These are phyloP conservation scores for Globisporangium rhizosaccharum DNA, from an alignment of 352 stramenopile genomes.

Conservation along the genomic window DNA sequence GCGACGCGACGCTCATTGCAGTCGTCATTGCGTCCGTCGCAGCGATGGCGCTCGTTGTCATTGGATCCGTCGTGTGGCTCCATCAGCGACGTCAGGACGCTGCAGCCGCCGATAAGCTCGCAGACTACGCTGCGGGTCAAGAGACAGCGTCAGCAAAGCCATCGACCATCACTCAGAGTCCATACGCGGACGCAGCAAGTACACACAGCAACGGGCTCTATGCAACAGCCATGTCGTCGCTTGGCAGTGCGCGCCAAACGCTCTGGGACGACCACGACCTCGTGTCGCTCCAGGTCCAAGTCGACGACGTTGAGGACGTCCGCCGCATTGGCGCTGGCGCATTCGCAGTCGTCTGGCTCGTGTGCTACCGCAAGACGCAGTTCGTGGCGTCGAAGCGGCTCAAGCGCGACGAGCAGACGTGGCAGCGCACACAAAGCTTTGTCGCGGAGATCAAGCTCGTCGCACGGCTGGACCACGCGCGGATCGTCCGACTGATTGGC, in stretches of 20 bases:
- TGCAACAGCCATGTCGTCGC: not conserved
- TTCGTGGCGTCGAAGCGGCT: constrained; percentile 48
- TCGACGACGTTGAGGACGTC: constrained; percentile 48
- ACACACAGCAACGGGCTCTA: not conserved
- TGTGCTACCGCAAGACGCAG: constrained; percentile 30
- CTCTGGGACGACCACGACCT: constrained; percentile 56
- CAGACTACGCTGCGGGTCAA: too few relatives aligned
- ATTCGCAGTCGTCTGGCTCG: constrained; percentile 43
- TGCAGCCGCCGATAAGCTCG: too few relatives aligned
- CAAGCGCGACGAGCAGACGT: constrained; percentile 34
- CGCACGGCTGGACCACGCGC: constrained; percentile 46
- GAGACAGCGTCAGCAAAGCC: too few relatives aligned
- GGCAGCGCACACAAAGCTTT: constrained; percentile 38
- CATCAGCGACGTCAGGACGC: too few relatives aligned
- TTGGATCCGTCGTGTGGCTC: too few relatives aligned
- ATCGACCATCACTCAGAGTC: too few relatives aligned
- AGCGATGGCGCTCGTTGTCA: not conserved
- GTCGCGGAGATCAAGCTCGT: constrained; percentile 72
- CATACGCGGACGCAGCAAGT: not conserved
- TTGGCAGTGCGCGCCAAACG: constrained; percentile 11
- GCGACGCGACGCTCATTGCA: constrained; percentile 1
- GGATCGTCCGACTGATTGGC: constrained; percentile 60
- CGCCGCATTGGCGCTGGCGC: constrained; percentile 38
- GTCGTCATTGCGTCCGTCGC: constrained; percentile 3
- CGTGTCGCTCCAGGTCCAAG: constrained; percentile 36